Conservation (phyloP, 78 protist species). For the Chrysochromulina tobinii region DNA sequence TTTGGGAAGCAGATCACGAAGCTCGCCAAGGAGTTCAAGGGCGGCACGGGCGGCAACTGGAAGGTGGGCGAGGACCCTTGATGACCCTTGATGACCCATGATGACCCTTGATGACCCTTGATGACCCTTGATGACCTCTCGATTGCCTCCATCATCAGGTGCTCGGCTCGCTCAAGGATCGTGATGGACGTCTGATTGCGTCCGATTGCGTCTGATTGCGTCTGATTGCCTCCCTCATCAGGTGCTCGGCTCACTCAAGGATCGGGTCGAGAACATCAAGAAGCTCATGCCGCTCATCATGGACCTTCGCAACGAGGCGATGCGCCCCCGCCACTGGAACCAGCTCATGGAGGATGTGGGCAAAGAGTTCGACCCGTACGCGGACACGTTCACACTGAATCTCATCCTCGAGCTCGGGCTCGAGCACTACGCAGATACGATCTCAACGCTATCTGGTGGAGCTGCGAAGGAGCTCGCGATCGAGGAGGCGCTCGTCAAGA, state of each 20-base stretch:
- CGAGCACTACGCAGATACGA: constrained; percentile 53
- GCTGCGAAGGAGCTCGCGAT: constrained; percentile 76
- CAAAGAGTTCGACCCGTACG: constrained; percentile 44
- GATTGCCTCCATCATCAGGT: too few relatives aligned
- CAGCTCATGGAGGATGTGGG: constrained; percentile 58
- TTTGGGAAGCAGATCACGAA: constrained; percentile 16
- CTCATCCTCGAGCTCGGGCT: constrained; percentile 65
- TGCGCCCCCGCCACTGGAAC: constrained; percentile 81
- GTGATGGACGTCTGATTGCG: too few relatives aligned
- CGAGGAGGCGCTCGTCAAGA: constrained; percentile 43
- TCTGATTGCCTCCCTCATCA: too few relatives aligned
- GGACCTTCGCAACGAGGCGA: constrained; percentile 63
- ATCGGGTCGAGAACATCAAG: constrained; percentile 56
- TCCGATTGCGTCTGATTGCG: too few relatives aligned
- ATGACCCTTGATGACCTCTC: too few relatives aligned
- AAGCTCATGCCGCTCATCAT: constrained; percentile 65
- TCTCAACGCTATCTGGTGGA: constrained; percentile 45
- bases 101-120: too few relatives aligned
- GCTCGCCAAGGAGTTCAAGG: constrained; percentile 3
- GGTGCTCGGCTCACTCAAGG: too few relatives aligned
- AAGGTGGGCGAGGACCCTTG: background rate
- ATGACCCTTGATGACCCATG: too few relatives aligned
- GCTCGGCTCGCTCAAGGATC: too few relatives aligned
- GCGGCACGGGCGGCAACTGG: background rate
- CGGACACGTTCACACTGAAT: constrained; percentile 71